Base-by-base conservation (phyloP, 2,329 filamentous ascomycete genomes). In the Colletotrichum sp. region DNA sequence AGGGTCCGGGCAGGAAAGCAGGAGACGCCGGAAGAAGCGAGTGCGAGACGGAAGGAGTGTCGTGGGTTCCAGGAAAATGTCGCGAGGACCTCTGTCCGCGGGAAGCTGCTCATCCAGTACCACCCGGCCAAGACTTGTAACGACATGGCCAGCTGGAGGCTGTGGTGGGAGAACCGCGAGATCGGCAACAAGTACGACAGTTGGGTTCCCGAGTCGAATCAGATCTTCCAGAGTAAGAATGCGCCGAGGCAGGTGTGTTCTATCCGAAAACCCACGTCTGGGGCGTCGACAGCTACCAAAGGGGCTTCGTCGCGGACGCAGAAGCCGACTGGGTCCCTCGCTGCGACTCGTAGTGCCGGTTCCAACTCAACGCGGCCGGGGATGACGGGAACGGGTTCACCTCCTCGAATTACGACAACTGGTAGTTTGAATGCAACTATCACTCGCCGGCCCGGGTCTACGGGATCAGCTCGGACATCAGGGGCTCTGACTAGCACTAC, bases 121-220 rank as follows among this genome's bases (percentile, higher is more conserved):
- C 68, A 44, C 1, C 72, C 72, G 24, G 72, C 72, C 44, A 52
- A 22, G 28, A 52, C 57, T 15, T 75, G 72, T 34, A 63, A 75
- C 30, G 60, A 71, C 13, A 57, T 66, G 59, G 72, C 72, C 6
- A 15, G 22, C 34, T 75, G 72, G 72, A 60, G 72, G 13, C 34
- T 75, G 10, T 75, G 67, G 67, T 32, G 65, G 18, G 72, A 75
- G 67, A 79, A 77, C 82, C 78, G 48, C 79, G 80, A 4, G 83
- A 84, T 82, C 70, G 78, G 75, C 83, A 83, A 70, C n/a, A 52
- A 52, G 32, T 36, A n/a, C 16, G 66, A 68, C 24, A 16, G n/a
- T 15, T 68, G 66, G 66, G 12, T 24, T 18, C 66, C 66, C 6
- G 48, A n/a, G 15, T 16, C 22, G 22, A 26, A 22, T 30, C 66